Percentiles rank a stretch among this genome's conserved stretches.
Conservation (phyloP, 2,329 filamentous ascomycete genomes). For the Hypoxylon sp. region DNA sequence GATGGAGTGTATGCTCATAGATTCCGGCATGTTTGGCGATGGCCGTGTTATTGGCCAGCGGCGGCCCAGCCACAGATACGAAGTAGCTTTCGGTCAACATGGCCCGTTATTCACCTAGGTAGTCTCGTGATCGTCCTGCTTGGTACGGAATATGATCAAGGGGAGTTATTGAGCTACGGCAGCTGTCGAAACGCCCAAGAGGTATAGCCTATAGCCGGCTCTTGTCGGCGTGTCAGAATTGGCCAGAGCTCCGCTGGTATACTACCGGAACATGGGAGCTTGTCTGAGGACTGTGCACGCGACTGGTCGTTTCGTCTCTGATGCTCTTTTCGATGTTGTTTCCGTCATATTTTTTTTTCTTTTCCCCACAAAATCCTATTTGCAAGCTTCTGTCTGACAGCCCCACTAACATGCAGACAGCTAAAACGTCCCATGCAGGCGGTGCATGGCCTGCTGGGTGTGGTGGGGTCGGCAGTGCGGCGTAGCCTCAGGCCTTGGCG, state of each 20-base stretch:
- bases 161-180: constrained; percentile 8
- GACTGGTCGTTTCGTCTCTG: constrained; percentile 15
- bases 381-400: constrained; percentile 15
- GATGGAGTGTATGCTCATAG: constrained; percentile 86
- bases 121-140: constrained; percentile 14
- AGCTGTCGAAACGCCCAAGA: constrained; percentile 7
- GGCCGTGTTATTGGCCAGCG: constrained; percentile 72
- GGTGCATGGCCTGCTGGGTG: constrained; percentile 21
- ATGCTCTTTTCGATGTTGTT: constrained; percentile 12
- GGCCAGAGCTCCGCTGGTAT: constrained; percentile 5
- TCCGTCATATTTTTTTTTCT: constrained; percentile 27
- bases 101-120: constrained; percentile 12
- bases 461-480: constrained; percentile 37
- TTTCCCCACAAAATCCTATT: constrained; percentile 36
- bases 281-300: constrained; percentile 19
- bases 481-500: constrained; percentile 38
- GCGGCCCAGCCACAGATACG: constrained; percentile 70
- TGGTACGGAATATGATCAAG: constrained; percentile 1
- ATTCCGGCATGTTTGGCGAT: constrained; percentile 86
- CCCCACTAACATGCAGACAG: constrained; percentile 28
- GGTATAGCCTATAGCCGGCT: constrained; percentile 7
- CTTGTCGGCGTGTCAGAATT: constrained; percentile 9
- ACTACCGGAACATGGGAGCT: constrained; percentile 10
- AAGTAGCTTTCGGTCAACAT: constrained; percentile 75
- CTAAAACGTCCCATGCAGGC: constrained; percentile 27